Conservation (phyloP, 306 rosid species). For the Medicago ruthenica region DNA sequence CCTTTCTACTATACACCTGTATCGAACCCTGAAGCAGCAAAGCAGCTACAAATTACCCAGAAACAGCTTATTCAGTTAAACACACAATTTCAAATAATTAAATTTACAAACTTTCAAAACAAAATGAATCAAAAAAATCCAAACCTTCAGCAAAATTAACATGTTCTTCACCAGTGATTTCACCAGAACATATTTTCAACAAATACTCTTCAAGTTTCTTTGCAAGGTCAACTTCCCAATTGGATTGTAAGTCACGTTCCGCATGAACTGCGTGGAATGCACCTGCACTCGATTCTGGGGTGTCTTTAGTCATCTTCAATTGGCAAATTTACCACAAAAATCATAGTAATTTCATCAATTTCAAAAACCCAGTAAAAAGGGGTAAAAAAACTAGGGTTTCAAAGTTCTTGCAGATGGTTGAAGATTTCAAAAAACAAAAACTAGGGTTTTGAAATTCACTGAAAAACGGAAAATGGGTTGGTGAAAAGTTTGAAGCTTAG, state of each 20-base stretch:
- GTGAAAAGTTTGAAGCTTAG: constrained; percentile 30
- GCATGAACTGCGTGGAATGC: constrained; percentile 76
- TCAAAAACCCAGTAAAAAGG: background rate
- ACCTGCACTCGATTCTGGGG: constrained; percentile 47
- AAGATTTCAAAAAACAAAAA: background rate
- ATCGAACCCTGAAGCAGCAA: constrained; percentile 92
- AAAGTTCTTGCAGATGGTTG: constrained; percentile 6
- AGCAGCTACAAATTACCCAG: constrained; percentile 80
- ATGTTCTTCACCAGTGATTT: constrained; percentile 61
- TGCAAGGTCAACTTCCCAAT: constrained; percentile 97
- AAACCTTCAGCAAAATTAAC: constrained; percentile 93
- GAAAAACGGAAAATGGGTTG: constrained; percentile 30
- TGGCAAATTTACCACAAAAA: constrained; percentile 15
- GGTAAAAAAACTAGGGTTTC: constrained; percentile 54
- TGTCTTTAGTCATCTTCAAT: constrained; percentile 59
- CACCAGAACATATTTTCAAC: constrained; percentile 85
- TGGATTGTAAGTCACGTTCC: constrained; percentile 86
- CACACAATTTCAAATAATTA: background rate
- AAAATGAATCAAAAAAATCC: constrained; percentile 5
- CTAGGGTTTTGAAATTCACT: constrained; percentile 32
- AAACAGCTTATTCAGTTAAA: constrained; percentile 40
- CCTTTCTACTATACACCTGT: constrained; percentile 95
- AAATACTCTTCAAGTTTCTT: constrained; percentile 82
- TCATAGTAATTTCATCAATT: constrained; percentile 37
- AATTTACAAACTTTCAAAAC: background rate